phyloP scores from a whole-genome alignment of 2,329 filamentous ascomycete species.

The Hypoxylon sp. region DNA sequence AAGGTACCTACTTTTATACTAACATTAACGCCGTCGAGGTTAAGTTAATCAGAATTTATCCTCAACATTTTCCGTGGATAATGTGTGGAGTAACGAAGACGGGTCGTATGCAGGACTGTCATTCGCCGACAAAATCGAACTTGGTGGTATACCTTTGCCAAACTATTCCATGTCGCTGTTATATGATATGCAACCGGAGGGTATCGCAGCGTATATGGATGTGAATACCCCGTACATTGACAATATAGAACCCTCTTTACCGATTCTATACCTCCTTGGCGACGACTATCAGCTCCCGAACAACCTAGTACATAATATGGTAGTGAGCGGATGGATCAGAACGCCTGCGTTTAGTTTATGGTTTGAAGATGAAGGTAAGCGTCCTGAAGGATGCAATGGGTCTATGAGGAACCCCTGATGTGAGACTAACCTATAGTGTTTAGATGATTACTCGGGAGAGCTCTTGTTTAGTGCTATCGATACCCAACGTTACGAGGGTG shows the following conservation, averaged over 20 bases:
- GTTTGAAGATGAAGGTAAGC: slow-evolving; percentile 13
- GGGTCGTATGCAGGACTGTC: not conserved
- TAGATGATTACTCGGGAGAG: slow-evolving; percentile 9
- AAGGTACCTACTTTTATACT: slow-evolving; percentile 3
- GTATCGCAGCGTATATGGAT: not conserved
- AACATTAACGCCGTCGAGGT: not conserved
- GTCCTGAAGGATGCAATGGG: not conserved
- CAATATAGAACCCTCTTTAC: slow-evolving; percentile 10
- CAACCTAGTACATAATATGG: not conserved
- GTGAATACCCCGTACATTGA: not conserved
- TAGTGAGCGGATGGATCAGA: not conserved
- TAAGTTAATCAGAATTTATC: slow-evolving; percentile 5
- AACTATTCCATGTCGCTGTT: not conserved
- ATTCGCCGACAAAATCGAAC: not conserved
- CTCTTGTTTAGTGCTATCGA: slow-evolving; percentile 18
- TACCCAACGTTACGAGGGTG: slow-evolving; percentile 16
- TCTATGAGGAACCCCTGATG: not conserved
- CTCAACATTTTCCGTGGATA: slow-evolving; percentile 1
- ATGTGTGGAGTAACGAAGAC: not conserved
- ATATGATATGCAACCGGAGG: not conserved
- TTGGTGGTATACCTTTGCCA: not conserved
- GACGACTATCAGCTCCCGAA: not conserved
- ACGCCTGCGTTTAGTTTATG: slow-evolving; percentile 12
- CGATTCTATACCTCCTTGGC: slow-evolving; percentile 11
- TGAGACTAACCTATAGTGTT: slow-evolving; percentile 7